Base-by-base conservation (phyloP, 805 yeast species). In the Starmerella vaccinii region DNA sequence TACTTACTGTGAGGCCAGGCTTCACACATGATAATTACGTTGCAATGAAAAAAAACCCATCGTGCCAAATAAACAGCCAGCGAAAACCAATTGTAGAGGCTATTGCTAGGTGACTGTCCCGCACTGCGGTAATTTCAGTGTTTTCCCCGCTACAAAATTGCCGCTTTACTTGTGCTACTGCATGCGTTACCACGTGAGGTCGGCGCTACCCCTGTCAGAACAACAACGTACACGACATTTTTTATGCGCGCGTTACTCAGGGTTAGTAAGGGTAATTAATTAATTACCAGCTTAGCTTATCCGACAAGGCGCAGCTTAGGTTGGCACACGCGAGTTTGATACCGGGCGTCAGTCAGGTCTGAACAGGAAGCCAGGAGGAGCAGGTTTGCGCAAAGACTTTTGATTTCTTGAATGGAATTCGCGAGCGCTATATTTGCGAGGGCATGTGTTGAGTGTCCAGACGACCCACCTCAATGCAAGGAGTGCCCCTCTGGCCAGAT, bases 401-500 rank as follows among this genome's bases (percentile, higher is more conserved):
- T 5, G 19, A 12, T 15, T 13, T 15, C 12, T 12, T 12, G 4
- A 15, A 47, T 39, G 49, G 26, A 10, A 30, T n/a, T 16, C 8
- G 37, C 22, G 13, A 9, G 18, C 10, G 23, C 16, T 13, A 26
- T 52, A 1, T 47, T 50, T 26, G 32, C 32, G 5, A 44, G 64
- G 13, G 58, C 46, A 18, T 67, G 70, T 50, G 67, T 68, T n/a
- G 37, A 46, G 8, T 68, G 71, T 50, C 57, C 72, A 0, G 53
- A 59, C 0, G 40, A 53, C 64, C 1, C 76, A 73, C 9, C 47
- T 65, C 4, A 80, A 85, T 64, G 87, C 85, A 4, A 53, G 6
- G 44, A 54, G 7, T 83, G 89, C 64, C 66, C 65, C 0, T 60
- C 58, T 13, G 73, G 72, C 54, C 76, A 80, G 61, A 68, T 69